Evolutionary conservation across 2,329 filamentous ascomycete species (phyloP).

Genomic region (Colletotrichum orbiculare): DNA sequence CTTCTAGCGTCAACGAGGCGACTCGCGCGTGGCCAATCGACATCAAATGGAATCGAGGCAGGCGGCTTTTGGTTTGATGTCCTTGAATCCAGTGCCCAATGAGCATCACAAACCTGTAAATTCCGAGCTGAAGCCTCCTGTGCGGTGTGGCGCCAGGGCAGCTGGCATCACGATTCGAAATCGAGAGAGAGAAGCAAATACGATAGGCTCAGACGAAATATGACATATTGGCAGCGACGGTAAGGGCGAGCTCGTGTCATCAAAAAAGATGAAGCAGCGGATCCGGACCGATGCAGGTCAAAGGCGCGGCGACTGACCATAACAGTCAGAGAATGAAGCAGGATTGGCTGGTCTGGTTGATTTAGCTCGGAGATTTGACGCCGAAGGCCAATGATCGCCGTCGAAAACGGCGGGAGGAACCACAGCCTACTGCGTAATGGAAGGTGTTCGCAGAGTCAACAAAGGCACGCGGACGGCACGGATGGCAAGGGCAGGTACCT

Average conservation of each 20-base stretch:
- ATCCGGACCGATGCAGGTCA: too few relatives aligned
- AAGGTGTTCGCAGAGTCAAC: too few relatives aligned
- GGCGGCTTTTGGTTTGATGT: conserved; percentile 5
- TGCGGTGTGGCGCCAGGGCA: too few relatives aligned
- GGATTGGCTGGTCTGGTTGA: conserved; percentile 23
- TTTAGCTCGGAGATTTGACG: conserved; percentile 33
- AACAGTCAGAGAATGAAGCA: conserved; percentile 3
- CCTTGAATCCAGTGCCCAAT: conserved; percentile 3
- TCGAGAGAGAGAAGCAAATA: too few relatives aligned
- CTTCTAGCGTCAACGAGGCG: conserved; percentile 25
- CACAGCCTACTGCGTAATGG: too few relatives aligned
- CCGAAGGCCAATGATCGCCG: conserved; percentile 26
- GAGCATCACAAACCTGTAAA: not conserved
- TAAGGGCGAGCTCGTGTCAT: too few relatives aligned
- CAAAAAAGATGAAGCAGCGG: too few relatives aligned
- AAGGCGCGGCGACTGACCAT: conserved; percentile 5
- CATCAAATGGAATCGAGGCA: conserved; percentile 12
- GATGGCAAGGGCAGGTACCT: too few relatives aligned
- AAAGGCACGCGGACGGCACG: too few relatives aligned
- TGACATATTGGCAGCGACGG: too few relatives aligned
- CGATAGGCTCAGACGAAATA: too few relatives aligned
- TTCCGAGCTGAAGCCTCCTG: too few relatives aligned
- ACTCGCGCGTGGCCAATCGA: conserved; percentile 24
- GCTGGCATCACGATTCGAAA: conserved; percentile 2
- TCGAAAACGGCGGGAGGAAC: conserved; percentile 3